phyloP scores from a whole-genome alignment of 202 grass and related monocot species.

The Panicum virgatum region DNA sequence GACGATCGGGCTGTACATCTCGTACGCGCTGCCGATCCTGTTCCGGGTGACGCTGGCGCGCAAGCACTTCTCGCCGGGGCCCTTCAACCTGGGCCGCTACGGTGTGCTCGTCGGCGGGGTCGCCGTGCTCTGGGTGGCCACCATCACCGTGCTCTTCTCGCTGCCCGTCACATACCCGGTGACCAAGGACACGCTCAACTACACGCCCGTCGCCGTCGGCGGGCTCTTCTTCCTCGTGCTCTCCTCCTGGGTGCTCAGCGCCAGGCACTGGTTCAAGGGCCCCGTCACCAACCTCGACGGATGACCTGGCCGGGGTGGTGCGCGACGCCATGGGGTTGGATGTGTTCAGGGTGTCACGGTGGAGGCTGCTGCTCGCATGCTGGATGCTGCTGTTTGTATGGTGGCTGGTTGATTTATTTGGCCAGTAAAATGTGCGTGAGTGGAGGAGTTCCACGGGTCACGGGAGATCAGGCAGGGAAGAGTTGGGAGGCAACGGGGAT shows the following conservation, averaged over 20 bases:
- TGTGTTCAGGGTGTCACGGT: neutral
- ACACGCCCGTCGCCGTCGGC: slow-evolving; percentile 83
- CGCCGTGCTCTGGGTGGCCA: slow-evolving; percentile 94
- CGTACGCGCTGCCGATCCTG: slow-evolving; percentile 89
- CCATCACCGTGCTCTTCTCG: slow-evolving; percentile 94
- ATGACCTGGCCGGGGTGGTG: neutral
- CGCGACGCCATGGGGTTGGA: neutral
- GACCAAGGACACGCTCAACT: slow-evolving; percentile 89
- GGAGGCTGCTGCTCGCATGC: neutral
- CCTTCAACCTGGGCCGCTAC: slow-evolving; percentile 82
- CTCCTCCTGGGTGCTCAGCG: slow-evolving; percentile 69
- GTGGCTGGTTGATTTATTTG: neutral
- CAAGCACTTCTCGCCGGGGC: slow-evolving; percentile 68
- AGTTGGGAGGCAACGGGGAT: neutral
- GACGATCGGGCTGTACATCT: slow-evolving; percentile 86
- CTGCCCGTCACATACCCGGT: slow-evolving; percentile 83
- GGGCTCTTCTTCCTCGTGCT: slow-evolving; percentile 76
- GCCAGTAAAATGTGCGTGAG: neutral
- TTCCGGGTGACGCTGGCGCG: slow-evolving; percentile 81
- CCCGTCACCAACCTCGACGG: slow-evolving; percentile 72
- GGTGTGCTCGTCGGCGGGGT: slow-evolving; percentile 62
- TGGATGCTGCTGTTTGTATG: neutral
- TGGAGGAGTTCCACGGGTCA: neutral
- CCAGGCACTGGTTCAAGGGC: slow-evolving; percentile 86
- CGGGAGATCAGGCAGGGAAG: too few species aligned